Evolutionary conservation across 805 yeast genomes (phyloP), one percentile per base, ranked within the genome.

Genomic region (Kazachstania kunashirensis): DNA sequence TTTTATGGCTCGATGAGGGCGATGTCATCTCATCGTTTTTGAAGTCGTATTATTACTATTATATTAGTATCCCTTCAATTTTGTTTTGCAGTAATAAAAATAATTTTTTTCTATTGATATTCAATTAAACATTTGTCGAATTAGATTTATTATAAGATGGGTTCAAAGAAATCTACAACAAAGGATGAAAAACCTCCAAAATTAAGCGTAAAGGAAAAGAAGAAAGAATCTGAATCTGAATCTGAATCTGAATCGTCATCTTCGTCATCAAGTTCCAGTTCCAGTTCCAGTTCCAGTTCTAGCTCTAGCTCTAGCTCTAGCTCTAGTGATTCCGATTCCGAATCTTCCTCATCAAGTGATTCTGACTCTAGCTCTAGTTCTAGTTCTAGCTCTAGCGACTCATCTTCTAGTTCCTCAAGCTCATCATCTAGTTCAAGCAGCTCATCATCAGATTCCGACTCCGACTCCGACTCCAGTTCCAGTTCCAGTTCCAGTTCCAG

Each of bases 121-220:
- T n/a, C n/a, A n/a, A n/a, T n/a, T n/a, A n/a, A n/a, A n/a, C n/a
- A n/a, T n/a, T n/a, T n/a, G n/a, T n/a, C n/a, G n/a, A n/a, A n/a
- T n/a, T n/a, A n/a, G n/a, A n/a, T n/a, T n/a, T n/a, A n/a, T n/a
- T n/a, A n/a, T n/a, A n/a, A n/a, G n/a, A n/a, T n/a, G n/a, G n/a
- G n/a, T n/a, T n/a, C n/a, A n/a, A n/a, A n/a, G n/a, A n/a, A n/a
- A n/a, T n/a, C 13, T 11, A 15, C 10, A 17, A 19, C 19, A 3
- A 35, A 36, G 19, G 32, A 38, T 11, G 47, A 38, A 15, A 44
- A 41, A 30, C 45, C 53, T 19, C 61, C 62, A 39, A 57, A 54
- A 34, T 41, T 57, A 37, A 52, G 57, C 33, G 42, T 40, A 18
- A 53, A 53, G 30, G 50, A 35, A 31, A 52, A 49, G 33, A 40